Evolutionary conservation across 2,329 filamentous ascomycete genomes (phyloP).

Genomic region (Cladosporium cucumerinum): DNA sequence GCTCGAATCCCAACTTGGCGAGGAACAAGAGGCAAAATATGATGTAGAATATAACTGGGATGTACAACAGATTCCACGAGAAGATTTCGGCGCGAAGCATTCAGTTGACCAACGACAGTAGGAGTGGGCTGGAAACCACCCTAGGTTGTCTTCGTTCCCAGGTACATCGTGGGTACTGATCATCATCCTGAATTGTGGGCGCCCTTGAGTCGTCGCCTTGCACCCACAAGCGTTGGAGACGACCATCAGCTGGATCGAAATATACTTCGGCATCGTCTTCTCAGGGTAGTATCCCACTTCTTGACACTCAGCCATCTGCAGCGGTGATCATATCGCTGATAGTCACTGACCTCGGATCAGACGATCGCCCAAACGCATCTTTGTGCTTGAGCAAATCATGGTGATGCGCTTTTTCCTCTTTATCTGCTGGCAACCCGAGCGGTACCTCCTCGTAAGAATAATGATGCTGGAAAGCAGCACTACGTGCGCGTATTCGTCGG

Average conservation of each 20-base stretch:
- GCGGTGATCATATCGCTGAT: not conserved
- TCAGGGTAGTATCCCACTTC: not conserved
- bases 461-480: not conserved
- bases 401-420: not conserved
- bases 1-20: too few relatives aligned
- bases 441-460: not conserved
- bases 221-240: not conserved
- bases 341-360: not conserved
- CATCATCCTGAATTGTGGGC: not conserved
- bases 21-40: not conserved
- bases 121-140: not conserved
- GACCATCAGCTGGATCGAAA: not conserved
- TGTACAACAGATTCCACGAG: not conserved
- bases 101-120: not conserved
- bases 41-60: not conserved
- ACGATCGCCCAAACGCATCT: not conserved
- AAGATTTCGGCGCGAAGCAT: not conserved
- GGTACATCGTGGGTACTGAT: not conserved
- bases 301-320: not conserved
- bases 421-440: not conserved
- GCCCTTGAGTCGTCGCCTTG: not conserved
- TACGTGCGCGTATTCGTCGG: too few relatives aligned
- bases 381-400: not conserved
- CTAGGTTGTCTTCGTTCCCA: not conserved
- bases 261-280: not conserved